Base-by-base conservation (phyloP, 805 yeast species). In the Jamesozyma gamospora region DNA sequence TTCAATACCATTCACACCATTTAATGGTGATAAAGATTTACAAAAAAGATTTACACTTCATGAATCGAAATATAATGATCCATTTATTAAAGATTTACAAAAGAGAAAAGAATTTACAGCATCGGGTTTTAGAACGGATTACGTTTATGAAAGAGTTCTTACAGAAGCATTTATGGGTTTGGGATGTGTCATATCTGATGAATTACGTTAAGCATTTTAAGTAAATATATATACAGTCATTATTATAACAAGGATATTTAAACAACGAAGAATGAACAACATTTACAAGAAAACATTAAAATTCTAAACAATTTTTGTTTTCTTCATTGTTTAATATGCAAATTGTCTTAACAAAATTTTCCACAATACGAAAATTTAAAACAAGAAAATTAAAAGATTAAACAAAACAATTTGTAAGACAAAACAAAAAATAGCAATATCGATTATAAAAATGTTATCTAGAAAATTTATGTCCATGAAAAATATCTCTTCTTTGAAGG, bases 131-230 rank as follows among this genome's bases (percentile, higher is more conserved):
- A 72, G 78, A 43, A 67, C 83, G 24, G 74, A 75, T 36, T 66
- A 64, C 26, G 87, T 82, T 15, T 84, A 80, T 54, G 76, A 77
- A 48, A 74, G 90, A 48, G 79, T 90, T 4, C 65, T 92, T 38
- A 82, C 82, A 42, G 92, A 83, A 48, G 96, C 97, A 5, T 90
- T 88, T 51, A 75, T 79, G 65, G 96, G 97, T 0, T 65, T 92
- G 43, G 88, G 85, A 13, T 87, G 96, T 58, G 71, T 80, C 42
- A 72, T 92, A 21, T 80, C 76, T 30, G 69, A 65, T 32, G 88
- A 82, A 47, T 69, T 72, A 49, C 29, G 28, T 25, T 34, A 25
- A 32, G 15, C 34, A 37, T 25, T 21, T 36, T 21, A 28, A 14
- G 9, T 18, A 19, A 10, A 30, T 4, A 11, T 16, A 21, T 21